These are phyloP conservation scores for Corylus americana DNA, from an alignment of 306 rosid species.

Conservation along the genomic window DNA sequence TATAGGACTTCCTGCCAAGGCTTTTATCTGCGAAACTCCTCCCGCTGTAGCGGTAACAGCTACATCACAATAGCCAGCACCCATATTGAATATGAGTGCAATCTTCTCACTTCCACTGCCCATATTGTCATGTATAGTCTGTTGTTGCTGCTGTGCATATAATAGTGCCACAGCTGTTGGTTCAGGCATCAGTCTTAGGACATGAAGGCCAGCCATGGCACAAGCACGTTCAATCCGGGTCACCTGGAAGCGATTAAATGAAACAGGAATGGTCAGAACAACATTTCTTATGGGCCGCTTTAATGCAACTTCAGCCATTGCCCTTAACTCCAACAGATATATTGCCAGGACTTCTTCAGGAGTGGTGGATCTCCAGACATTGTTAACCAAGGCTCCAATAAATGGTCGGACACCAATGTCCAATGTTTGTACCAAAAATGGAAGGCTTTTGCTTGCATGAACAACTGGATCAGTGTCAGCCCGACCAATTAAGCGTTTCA, in stretches of 20 bases:
- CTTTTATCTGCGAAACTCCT: conserved; percentile 80
- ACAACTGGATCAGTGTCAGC: conserved; percentile 86
- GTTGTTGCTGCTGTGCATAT: conserved; percentile 73
- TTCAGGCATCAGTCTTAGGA: conserved; percentile 80
- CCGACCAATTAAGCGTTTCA: conserved; percentile 89
- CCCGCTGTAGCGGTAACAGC: conserved; percentile 76
- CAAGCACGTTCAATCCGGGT: conserved; percentile 81
- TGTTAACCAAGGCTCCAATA: conserved; percentile 73
- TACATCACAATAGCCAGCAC: conserved; percentile 88
- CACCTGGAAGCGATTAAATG: conserved; percentile 81
- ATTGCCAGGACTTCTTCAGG: conserved; percentile 84
- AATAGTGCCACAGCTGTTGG: conserved; percentile 93
- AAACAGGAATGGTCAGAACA: conserved; percentile 81
- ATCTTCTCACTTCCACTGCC: conserved; percentile 70
- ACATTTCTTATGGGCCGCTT: conserved; percentile 62
- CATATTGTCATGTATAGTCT: conserved; percentile 44
- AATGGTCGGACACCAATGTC: conserved; percentile 83
- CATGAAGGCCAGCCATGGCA: conserved; percentile 86
- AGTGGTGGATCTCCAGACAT: conserved; percentile 78
- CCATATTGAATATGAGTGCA: conserved; percentile 86
- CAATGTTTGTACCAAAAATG: conserved; percentile 83
- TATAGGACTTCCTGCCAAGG: conserved; percentile 75
- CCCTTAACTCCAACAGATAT: conserved; percentile 61
- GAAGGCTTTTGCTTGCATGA: conserved; percentile 69
- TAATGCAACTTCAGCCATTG: conserved; percentile 63